A percentile compares a stretch with the other conserved stretches of the same genome.
Conservation (phyloP, 352 stramenopile genomes). For the Phytophthora pluvialis region DNA sequence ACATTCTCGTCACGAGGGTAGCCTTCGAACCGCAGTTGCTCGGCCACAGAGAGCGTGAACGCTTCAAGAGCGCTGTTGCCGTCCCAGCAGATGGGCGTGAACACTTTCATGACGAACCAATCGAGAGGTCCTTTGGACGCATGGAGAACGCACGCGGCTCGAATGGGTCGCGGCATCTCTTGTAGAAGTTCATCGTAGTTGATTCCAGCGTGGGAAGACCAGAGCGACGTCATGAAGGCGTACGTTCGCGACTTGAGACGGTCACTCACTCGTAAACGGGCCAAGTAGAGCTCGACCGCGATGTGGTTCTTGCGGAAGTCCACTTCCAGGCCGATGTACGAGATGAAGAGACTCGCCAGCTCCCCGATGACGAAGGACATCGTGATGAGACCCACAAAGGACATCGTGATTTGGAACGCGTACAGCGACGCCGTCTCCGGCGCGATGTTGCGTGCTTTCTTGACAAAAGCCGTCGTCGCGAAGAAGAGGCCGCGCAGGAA, state of each 20-base stretch:
- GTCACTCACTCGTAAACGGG: conserved; percentile 40
- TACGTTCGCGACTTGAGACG: conserved; percentile 41
- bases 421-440: conserved; percentile 35
- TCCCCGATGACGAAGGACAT: conserved; percentile 67
- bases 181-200: conserved; percentile 58
- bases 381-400: conserved; percentile 51
- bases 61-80: conserved; percentile 17
- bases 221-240: conserved; percentile 57
- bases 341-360: conserved; percentile 59
- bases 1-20: conserved; percentile 67
- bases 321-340: conserved; percentile 63
- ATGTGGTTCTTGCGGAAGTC: conserved; percentile 70
- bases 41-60: conserved; percentile 41
- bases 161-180: conserved; percentile 57
- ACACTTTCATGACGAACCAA: conserved; percentile 46
- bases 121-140: conserved; percentile 44
- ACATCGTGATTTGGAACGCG: conserved; percentile 52
- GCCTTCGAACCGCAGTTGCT: conserved; percentile 59
- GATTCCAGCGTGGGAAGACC: conserved; percentile 62
- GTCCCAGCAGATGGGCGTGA: conserved; percentile 38
- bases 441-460: conserved; percentile 41
- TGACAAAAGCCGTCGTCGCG: conserved; percentile 50
- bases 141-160: conserved; percentile 52
- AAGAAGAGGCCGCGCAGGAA: conserved; percentile 61
- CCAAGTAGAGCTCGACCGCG: conserved; percentile 52